Evolutionary conservation across 768 basidiomycete genomes (phyloP).

Genomic region (Chalciporus piperatus): DNA sequence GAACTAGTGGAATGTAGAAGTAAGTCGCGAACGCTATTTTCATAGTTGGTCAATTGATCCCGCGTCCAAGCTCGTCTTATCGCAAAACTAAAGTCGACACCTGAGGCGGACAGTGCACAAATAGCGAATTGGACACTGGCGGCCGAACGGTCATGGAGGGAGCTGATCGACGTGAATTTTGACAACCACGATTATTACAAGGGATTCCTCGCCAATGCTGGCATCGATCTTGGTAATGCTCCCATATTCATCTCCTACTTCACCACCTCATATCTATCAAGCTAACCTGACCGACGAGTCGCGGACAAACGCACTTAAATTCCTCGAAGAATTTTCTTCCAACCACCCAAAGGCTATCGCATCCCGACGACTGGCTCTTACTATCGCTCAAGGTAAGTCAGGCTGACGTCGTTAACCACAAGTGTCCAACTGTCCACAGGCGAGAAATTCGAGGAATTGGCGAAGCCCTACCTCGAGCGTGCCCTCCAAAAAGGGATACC

Average conservation of each 20-base stretch:
- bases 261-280: slow-evolving; percentile 22
- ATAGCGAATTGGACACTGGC: slow-evolving; percentile 48
- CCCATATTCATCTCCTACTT: neutral
- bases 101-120: slow-evolving; percentile 11
- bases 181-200: slow-evolving; percentile 81
- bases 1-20: slow-evolving; percentile 69
- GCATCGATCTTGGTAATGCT: slow-evolving; percentile 60
- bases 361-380: slow-evolving; percentile 72
- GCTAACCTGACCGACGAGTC: slow-evolving; percentile 47
- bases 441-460: slow-evolving; percentile 64
- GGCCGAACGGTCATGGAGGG: slow-evolving; percentile 78
- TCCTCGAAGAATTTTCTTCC: slow-evolving; percentile 57
- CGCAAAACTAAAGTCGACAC: slow-evolving; percentile 44
- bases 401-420: neutral
- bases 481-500: slow-evolving; percentile 85
- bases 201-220: slow-evolving; percentile 65
- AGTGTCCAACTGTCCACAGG: slow-evolving; percentile 34
- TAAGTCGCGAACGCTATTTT: slow-evolving; percentile 22
- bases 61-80: slow-evolving; percentile 65
- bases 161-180: slow-evolving; percentile 80
- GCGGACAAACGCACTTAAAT: slow-evolving; percentile 49
- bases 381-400: slow-evolving; percentile 50
- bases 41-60: slow-evolving; percentile 2
- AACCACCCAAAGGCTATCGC: slow-evolving; percentile 68
- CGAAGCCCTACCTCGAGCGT: slow-evolving; percentile 61